A percentile compares a stretch with the other conserved stretches of the same genome.
phyloP scores from a whole-genome alignment of 1,284 basidiomycete species.

The Cryptococcus neoformans region DNA sequence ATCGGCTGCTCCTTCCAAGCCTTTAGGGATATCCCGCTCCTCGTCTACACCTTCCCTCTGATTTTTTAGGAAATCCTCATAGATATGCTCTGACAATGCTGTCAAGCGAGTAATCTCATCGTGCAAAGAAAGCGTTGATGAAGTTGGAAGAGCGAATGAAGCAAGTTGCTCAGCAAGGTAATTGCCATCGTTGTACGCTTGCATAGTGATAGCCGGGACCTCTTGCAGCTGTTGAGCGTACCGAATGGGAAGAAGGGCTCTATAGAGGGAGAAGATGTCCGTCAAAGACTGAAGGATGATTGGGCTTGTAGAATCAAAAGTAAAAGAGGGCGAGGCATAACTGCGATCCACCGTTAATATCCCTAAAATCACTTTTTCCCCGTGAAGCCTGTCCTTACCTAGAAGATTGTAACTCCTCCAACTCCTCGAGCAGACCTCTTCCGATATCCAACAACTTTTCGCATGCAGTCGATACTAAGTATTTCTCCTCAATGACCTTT shows the following conservation, averaged over 20 bases:
- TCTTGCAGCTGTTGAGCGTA: constrained; percentile 57
- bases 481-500: constrained; percentile 27
- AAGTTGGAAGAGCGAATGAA: constrained; percentile 48
- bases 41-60: constrained; percentile 54
- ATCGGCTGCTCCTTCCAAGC: no score
- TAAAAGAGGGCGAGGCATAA: constrained; percentile 22
- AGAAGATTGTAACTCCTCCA: constrained; percentile 18
- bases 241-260: constrained; percentile 73
- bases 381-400: constrained; percentile 21
- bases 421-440: constrained; percentile 47
- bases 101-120: not conserved
- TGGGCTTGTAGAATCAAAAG: not conserved
- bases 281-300: constrained; percentile 52
- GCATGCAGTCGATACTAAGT: constrained; percentile 42
- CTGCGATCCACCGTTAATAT: not conserved
- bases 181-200: constrained; percentile 80
- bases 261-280: constrained; percentile 73
- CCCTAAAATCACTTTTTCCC: not conserved
- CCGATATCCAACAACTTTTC: constrained; percentile 60
- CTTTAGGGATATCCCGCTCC: constrained; percentile 50
- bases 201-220: constrained; percentile 64
- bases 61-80: constrained; percentile 64
- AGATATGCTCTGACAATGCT: constrained; percentile 61
- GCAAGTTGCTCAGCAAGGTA: constrained; percentile 54
- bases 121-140: constrained; percentile 20